phyloP scores from a whole-genome alignment of 352 stramenopile species.

The Globisporangium cystogenes region DNA sequence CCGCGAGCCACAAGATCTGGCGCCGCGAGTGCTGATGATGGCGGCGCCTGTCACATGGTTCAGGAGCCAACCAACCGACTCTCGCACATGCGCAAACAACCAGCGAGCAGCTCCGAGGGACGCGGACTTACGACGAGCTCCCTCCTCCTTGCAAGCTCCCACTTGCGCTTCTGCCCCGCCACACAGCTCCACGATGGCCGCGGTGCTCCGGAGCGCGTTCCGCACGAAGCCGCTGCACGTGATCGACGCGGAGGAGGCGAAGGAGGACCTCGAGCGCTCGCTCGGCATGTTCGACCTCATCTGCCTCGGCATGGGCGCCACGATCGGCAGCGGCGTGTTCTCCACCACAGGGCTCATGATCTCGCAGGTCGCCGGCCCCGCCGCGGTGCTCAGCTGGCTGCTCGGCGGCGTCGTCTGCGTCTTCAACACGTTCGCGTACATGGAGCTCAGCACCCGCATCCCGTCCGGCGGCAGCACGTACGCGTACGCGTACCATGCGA shows the following conservation, averaged over 20 bases:
- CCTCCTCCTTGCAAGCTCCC: too few relatives aligned
- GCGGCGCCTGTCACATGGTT: too few relatives aligned
- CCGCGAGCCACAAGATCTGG: too few relatives aligned
- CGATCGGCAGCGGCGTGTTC: conserved; percentile 88
- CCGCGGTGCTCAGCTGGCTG: conserved; percentile 65
- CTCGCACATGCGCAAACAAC: too few relatives aligned
- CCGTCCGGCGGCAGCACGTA: conserved; percentile 88
- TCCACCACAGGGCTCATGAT: conserved; percentile 64
- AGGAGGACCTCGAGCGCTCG: conserved; percentile 34
- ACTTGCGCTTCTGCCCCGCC: too few relatives aligned
- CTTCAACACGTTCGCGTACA: conserved; percentile 77
- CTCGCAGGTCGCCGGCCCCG: conserved; percentile 63
- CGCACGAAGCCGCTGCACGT: conserved; percentile 51
- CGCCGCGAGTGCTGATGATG: too few relatives aligned
- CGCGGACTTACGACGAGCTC: too few relatives aligned
- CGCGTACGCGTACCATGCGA: conserved; percentile 86
- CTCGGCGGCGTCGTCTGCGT: conserved; percentile 70
- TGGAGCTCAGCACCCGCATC: conserved; percentile 77
- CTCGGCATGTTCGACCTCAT: conserved; percentile 84
- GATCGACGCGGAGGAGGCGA: conserved; percentile 48
- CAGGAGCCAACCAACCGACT: too few relatives aligned
- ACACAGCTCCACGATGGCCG: too few relatives aligned
- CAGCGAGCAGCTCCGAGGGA: too few relatives aligned
- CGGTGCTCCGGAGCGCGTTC: conserved; percentile 23
- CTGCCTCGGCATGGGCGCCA: conserved; percentile 85